Percentiles rank a stretch among this genome's conserved stretches.
These are phyloP conservation scores for Tympanopsis confertula DNA, from an alignment of 2,329 filamentous ascomycete species.

Conservation along the genomic window DNA sequence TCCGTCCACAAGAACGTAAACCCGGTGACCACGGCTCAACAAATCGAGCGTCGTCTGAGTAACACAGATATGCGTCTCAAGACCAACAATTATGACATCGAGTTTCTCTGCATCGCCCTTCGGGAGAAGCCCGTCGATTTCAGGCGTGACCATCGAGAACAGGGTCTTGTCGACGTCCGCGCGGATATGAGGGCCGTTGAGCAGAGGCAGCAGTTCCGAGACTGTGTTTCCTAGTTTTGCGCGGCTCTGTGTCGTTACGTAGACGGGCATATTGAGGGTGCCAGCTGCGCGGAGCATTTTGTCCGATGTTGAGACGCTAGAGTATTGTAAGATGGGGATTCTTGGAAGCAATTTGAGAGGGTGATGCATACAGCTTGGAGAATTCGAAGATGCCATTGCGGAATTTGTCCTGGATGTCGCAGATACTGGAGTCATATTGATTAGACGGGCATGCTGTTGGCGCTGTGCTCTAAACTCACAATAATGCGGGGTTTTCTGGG, in stretches of 20 bases:
- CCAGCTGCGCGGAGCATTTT: conserved; percentile 12
- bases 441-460: no score
- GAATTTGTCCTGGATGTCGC: conserved; percentile 58
- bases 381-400: conserved; percentile 48
- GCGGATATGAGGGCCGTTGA: conserved; percentile 21
- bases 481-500: no score
- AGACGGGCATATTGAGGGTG: conserved; percentile 39
- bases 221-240: conserved; percentile 47
- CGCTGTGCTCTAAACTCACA: no score
- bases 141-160: conserved; percentile 51
- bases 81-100: conserved; percentile 47
- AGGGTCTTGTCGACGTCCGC: conserved; percentile 47
- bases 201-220: conserved; percentile 30
- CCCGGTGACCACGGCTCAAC: conserved; percentile 41
- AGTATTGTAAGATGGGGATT: neutral
- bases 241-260: conserved; percentile 48
- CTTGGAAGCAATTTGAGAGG: conserved; percentile 12
- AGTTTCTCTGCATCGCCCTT: conserved; percentile 16
- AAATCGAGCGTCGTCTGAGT: conserved; percentile 53
- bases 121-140: conserved; percentile 23
- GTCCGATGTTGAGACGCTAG: neutral
- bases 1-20: conserved; percentile 51
- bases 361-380: conserved; percentile 32
- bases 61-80: conserved; percentile 56
- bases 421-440: no score